Evolutionary conservation across 805 yeast species (phyloP).

Genomic region (Candida vartiovaarae): DNA sequence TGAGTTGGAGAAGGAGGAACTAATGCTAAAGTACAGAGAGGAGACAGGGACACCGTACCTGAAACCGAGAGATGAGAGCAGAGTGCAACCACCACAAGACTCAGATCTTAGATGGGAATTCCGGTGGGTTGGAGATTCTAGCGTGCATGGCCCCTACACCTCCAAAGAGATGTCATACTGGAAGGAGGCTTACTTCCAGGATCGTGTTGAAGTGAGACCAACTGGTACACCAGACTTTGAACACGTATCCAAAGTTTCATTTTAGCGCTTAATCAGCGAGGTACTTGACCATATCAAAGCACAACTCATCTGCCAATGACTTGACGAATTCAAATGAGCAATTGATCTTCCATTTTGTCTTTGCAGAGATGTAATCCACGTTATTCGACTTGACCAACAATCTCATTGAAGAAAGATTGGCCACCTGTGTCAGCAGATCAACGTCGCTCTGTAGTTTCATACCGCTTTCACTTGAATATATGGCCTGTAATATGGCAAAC

Average conservation of each 20-base stretch:
- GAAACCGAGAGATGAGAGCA: slow-evolving; percentile 17
- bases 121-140: slow-evolving; percentile 36
- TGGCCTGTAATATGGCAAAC: slow-evolving; percentile 71
- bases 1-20: slow-evolving; percentile 49
- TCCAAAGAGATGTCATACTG: slow-evolving; percentile 42
- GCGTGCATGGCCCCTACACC: slow-evolving; percentile 46
- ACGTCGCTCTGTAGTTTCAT: slow-evolving; percentile 26
- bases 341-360: slow-evolving; percentile 73
- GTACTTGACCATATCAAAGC: slow-evolving; percentile 61
- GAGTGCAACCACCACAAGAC: neutral
- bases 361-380: slow-evolving; percentile 54
- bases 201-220: slow-evolving; percentile 34
- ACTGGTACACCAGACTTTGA: slow-evolving; percentile 13
- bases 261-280: slow-evolving; percentile 29
- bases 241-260: slow-evolving; percentile 3
- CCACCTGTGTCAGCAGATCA: slow-evolving; percentile 28
- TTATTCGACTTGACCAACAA: slow-evolving; percentile 28
- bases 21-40: slow-evolving; percentile 36
- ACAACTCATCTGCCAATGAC: slow-evolving; percentile 54
- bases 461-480: slow-evolving; percentile 40
- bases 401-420: slow-evolving; percentile 29
- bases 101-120: slow-evolving; percentile 40
- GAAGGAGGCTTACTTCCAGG: slow-evolving; percentile 41
- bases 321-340: slow-evolving; percentile 60
- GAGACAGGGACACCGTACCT: slow-evolving; percentile 35